These are phyloP conservation scores for Hypoxylon trugodes DNA, from an alignment of 495 filamentous ascomycete genomes.

Conservation along the genomic window DNA sequence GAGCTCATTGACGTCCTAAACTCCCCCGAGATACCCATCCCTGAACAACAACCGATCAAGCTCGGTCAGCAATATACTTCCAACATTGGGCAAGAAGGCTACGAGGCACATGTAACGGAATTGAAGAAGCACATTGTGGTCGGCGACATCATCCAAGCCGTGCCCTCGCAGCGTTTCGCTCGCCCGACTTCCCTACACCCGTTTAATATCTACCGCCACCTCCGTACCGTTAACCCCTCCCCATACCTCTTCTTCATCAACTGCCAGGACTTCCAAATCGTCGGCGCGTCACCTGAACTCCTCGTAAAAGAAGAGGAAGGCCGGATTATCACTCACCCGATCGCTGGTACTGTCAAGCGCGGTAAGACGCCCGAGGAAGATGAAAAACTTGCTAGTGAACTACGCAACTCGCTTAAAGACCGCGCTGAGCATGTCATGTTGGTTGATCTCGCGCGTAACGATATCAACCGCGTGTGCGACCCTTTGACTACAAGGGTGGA, in stretches of 20 bases:
- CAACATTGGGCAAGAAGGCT: conserved; percentile 89
- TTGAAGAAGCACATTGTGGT: conserved; percentile 87
- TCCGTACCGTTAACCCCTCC: conserved; percentile 93
- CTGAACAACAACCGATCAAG: conserved; percentile 75
- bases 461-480: conserved; percentile 95
- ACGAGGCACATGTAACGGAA: conserved; percentile 81
- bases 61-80: conserved; percentile 83
- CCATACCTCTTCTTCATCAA: conserved; percentile 97
- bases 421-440: conserved; percentile 99
- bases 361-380: conserved; percentile 84
- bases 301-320: conserved; percentile 89
- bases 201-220: conserved; percentile 97
- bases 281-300: conserved; percentile 92
- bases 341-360: conserved; percentile 92
- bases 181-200: conserved; percentile 90
- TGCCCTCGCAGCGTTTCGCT: conserved; percentile 91
- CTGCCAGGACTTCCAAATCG: conserved; percentile 90
- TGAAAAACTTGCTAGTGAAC: conserved; percentile 76
- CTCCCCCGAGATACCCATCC: conserved; percentile 76
- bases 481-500: conserved; percentile 88
- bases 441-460: conserved; percentile 96
- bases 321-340: conserved; percentile 94
- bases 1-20: conserved; percentile 73
- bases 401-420: conserved; percentile 86
- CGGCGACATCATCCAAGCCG: conserved; percentile 97